Conservation (phyloP, 352 stramenopile species). For the Phytophthora foliorum region DNA sequence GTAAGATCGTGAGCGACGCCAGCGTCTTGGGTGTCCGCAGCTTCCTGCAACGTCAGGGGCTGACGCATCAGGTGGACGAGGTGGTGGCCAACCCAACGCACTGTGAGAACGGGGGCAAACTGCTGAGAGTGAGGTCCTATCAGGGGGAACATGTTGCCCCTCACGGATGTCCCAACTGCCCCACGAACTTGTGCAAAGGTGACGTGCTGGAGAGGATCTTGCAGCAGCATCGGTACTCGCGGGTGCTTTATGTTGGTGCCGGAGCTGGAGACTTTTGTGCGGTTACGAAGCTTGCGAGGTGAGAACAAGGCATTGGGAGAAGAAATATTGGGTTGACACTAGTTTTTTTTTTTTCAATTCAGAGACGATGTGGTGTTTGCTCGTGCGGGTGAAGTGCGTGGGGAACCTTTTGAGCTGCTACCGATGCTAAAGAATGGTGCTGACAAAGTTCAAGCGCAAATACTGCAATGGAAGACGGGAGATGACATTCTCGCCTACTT, state of each 20-base stretch:
- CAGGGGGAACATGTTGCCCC: conserved; percentile 35
- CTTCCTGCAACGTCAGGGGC: conserved; percentile 43
- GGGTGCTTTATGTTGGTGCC: conserved; percentile 69
- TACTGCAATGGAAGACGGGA: conserved; percentile 20
- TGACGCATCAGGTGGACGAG: conserved; percentile 42
- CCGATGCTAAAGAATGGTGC: conserved; percentile 10
- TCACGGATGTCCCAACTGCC: conserved; percentile 57
- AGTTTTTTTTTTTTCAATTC: neutral
- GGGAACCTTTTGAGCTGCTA: conserved; percentile 11
- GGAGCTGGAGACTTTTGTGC: conserved; percentile 65
- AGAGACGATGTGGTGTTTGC: conserved; percentile 39
- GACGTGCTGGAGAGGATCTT: conserved; percentile 50
- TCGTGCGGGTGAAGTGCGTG: conserved; percentile 3
- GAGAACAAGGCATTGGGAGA: neutral
- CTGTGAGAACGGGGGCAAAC: conserved; percentile 22
- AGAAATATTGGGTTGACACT: neutral
- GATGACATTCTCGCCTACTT: conserved; percentile 34
- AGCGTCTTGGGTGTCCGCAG: conserved; percentile 59
- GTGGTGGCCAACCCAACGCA: conserved; percentile 54
- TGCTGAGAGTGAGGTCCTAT: conserved; percentile 50
- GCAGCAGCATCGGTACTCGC: conserved; percentile 36
- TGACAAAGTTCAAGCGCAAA: conserved; percentile 24
- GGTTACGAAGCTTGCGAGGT: conserved; percentile 49
- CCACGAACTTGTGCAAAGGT: conserved; percentile 75
- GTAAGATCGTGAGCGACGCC: conserved; percentile 64